Base-by-base conservation (phyloP, 1,284 basidiomycete species). In the Fomes fomentarius region DNA sequence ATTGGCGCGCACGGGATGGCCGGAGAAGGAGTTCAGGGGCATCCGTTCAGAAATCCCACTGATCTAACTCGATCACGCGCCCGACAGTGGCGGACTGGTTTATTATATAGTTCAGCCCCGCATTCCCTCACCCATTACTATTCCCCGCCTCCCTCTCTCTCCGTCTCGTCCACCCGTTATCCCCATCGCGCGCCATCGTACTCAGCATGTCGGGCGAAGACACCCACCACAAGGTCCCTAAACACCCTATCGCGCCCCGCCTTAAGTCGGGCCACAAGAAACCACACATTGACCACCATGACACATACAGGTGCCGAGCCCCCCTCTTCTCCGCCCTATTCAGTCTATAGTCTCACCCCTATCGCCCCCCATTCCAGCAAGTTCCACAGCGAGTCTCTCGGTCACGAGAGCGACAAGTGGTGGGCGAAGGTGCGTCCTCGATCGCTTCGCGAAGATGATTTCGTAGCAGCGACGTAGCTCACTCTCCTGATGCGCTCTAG, bases 341-440 rank as follows among this genome's bases (percentile, higher is more conserved):
- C 47, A 47, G 21, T 31, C 40, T 12, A 46, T 26, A 14, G 10
- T n/a, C 48, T 53, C 31, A 47, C 52, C 25, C 22, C 31, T 47
- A 48, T 14, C 33, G n/a, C 9, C 41, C 15, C 24, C 10, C 22
- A 2, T 14, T 11, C 11, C 47, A 66, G 64, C 39, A 22, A 52
- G 41, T 80, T 82, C 33, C 94, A 95, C 70, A 74, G 77, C 12
- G 73, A 85, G 74, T 91, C 91, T 12, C 70, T 94, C 40, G 91
- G 91, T 42, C 77, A 85, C 50, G 79, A 85, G 62, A 87, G 86
- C 25, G 91, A 94, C 65, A 77, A 81, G 62, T 98, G 93, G 89
- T 98, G 94, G 94, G 85, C 84, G 49, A 84, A 88, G 80, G 92
- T 89, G 46, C 50, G 84, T 71, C 45, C 40, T 21, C 40, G 37